Evolutionary conservation across 352 stramenopile species (phyloP).

Genomic region (Phytophthora fragariaefolia): DNA sequence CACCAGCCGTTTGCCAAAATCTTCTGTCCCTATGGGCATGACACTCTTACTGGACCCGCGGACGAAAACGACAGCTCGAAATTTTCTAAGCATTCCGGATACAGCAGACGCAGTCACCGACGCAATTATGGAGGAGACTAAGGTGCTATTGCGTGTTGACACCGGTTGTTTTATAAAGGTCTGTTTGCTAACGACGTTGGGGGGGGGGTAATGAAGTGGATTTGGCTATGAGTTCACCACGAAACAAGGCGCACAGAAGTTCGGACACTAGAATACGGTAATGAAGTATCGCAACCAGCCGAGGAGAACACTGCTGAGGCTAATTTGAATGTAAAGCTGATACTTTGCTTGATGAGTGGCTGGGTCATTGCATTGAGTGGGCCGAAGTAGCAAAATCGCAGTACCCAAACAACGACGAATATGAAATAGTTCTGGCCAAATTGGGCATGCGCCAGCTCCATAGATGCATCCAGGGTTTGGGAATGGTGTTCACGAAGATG

Average conservation of each 20-base stretch:
- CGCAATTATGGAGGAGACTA: background rate
- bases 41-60: background rate
- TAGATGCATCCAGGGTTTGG: background rate
- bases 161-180: background rate
- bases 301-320: conserved; percentile 3
- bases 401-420: background rate
- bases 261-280: background rate
- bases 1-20: background rate
- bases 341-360: too few relatives aligned
- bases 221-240: background rate
- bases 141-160: background rate
- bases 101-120: background rate
- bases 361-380: too few relatives aligned
- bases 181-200: background rate
- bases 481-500: background rate
- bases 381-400: conserved; percentile 4
- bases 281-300: background rate
- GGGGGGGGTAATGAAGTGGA: background rate
- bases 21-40: background rate
- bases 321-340: conserved; percentile 1
- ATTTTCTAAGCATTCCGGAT: background rate
- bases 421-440: background rate
- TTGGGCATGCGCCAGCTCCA: background rate
- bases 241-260: background rate
- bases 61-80: background rate